A percentile compares a stretch with the other conserved stretches of the same genome.
Conservation (phyloP, 352 stramenopile genomes). For the Pelagophyceae sp. region DNA sequence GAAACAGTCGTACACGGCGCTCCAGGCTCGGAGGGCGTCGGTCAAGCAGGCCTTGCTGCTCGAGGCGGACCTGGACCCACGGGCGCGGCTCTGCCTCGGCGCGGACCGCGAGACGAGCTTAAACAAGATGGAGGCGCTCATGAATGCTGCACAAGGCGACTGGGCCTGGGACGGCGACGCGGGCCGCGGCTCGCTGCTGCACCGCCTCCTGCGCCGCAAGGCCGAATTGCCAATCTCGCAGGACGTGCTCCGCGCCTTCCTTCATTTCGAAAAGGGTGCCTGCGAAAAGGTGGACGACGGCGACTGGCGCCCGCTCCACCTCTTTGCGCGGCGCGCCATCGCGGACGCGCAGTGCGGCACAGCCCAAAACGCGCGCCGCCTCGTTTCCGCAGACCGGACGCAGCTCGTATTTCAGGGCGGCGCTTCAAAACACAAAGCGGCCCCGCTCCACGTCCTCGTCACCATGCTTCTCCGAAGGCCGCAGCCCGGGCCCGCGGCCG, state of each 20-base stretch:
- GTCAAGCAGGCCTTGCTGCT: background rate
- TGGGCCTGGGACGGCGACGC: background rate
- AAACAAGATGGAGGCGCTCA: background rate
- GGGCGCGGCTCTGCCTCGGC: background rate
- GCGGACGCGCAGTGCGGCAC: background rate
- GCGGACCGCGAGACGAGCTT: background rate
- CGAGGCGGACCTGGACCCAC: background rate
- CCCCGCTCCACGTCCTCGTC: background rate
- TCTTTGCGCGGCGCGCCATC: background rate
- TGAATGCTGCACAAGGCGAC: background rate
- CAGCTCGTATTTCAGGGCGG: background rate
- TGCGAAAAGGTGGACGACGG: background rate
- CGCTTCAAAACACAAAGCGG: background rate
- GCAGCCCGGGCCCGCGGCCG: no score
- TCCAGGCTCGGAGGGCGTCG: background rate
- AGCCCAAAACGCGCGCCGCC: background rate
- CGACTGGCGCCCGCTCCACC: background rate
- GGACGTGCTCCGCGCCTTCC: conserved; percentile 2
- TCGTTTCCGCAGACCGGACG: background rate
- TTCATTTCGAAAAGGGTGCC: background rate
- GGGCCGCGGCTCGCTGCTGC: background rate
- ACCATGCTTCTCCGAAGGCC: background rate
- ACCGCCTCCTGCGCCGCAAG: background rate
- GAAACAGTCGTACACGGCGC: background rate
- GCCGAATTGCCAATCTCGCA: background rate